Percentiles rank a stretch among this genome's conserved stretches.
Conservation (phyloP, 306 rosid species). For the Cicer cuneatum region DNA sequence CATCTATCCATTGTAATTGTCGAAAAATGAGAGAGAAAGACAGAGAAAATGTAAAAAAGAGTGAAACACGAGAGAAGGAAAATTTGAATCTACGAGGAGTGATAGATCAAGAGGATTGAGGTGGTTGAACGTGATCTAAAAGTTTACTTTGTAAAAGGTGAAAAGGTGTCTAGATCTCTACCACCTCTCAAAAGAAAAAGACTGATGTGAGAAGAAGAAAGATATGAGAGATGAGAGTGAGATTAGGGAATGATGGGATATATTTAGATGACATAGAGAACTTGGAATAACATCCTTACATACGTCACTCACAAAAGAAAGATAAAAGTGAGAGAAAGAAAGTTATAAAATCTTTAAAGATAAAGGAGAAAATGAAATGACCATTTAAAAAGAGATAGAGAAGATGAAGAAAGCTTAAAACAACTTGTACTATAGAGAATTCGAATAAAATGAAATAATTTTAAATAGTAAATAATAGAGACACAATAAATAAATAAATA, state of each 20-base stretch:
- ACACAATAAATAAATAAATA: neutral
- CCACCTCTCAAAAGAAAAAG: neutral
- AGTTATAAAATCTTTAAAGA: neutral
- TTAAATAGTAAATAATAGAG: neutral
- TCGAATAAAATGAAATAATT: neutral
- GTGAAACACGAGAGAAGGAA: neutral
- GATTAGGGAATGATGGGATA: neutral
- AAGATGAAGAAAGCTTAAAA: neutral
- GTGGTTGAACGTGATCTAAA: neutral
- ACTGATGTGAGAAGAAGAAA: no score
- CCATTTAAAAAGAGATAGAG: neutral
- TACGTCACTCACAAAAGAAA: neutral
- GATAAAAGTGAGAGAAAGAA: neutral
- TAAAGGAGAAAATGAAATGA: neutral
- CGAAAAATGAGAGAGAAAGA: neutral
- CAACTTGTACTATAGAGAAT: neutral
- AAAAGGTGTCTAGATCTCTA: neutral
- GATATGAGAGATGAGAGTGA: neutral
- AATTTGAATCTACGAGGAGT: neutral
- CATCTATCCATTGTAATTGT: neutral
- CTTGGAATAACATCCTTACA: neutral
- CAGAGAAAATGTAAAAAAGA: neutral
- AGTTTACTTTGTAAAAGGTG: neutral
- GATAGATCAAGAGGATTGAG: neutral
- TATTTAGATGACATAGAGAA: neutral